Percentiles rank a stretch among this genome's conserved stretches.
phyloP scores from a whole-genome alignment of 2,329 filamentous ascomycete species.

The Capronia americana region DNA sequence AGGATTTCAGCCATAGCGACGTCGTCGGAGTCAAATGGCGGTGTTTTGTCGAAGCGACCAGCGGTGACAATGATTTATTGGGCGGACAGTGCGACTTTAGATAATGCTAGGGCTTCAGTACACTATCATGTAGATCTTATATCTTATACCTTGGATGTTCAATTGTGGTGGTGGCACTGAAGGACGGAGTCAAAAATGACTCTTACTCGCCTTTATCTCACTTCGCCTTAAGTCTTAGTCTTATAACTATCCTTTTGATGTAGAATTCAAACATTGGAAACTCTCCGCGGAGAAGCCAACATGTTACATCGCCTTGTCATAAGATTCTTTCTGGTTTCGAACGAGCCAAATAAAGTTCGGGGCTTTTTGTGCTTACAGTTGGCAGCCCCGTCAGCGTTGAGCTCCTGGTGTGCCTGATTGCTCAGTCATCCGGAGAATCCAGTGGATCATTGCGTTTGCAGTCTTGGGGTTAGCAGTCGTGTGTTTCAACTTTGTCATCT shows the following conservation, averaged over 20 bases:
- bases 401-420: neutral
- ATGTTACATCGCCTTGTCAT: neutral
- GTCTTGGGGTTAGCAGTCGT: neutral
- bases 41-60: neutral
- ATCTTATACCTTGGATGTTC: neutral
- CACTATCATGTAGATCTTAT: neutral
- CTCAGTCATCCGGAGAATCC: neutral
- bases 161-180: neutral
- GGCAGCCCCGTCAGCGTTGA: neutral
- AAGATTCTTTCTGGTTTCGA: neutral
- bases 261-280: neutral
- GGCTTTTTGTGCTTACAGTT: neutral
- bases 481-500: neutral
- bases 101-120: neutral
- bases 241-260: too few species aligned
- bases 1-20: conserved; percentile 1
- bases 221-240: neutral
- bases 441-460: neutral
- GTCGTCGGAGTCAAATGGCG: neutral
- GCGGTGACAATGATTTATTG: neutral
- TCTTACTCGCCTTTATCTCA: neutral
- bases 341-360: neutral
- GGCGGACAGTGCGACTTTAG: neutral
- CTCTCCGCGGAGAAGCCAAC: conserved; percentile 2
- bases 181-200: neutral